Base-by-base conservation (phyloP, 768 basidiomycete genomes). In the Kwoniella dendrophila region DNA sequence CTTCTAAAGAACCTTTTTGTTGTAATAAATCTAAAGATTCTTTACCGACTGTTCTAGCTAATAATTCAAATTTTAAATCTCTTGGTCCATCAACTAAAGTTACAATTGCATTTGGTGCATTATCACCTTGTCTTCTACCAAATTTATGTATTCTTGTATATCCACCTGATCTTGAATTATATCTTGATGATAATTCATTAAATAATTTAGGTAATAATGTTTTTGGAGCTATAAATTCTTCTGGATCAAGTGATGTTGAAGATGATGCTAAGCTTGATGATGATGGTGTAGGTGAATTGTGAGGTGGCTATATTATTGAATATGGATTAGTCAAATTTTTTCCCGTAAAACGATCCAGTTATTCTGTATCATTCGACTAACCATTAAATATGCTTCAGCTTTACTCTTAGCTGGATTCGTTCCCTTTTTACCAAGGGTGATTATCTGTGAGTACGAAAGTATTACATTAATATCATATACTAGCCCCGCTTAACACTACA, bases 131-230 rank as follows among this genome's bases (percentile, higher is more conserved):
- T 4, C 95, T 86, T 76, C 88, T 85, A n/a, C 94, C 95, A 66
- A 87, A 90, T 77, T 88, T 91, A 78, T 92, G 87, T 63, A 98
- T 88, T 24, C 96, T 87, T 4, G 95, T 98, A 81, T 97, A 99
- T 8, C 96, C 96, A 1, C 96, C 96, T 2, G 88, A 87, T 2
- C 96, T 86, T 16, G 82, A 69, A 0, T 86, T 83, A 79, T 97
- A 99, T 47, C 96, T 88, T 65, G 85, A 74, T 0, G 92, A 86
- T 56, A 95, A 87, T 1, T 86, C 84, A 10, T 83, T 83, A 77
- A 96, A 95, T 20, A 99, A 82, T 75, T 91, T 94, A n/a, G 88
- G 86, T 26, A 93, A 79, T 38, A 78, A 65, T 7, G 75, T 66
- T 26, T 70, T 65, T 24, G 73, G 64, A 0, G 77, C 69, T 18